Evolutionary conservation across 2,329 filamentous ascomycete species (phyloP).

Genomic region (Stagonosporopsis rhizophila): DNA sequence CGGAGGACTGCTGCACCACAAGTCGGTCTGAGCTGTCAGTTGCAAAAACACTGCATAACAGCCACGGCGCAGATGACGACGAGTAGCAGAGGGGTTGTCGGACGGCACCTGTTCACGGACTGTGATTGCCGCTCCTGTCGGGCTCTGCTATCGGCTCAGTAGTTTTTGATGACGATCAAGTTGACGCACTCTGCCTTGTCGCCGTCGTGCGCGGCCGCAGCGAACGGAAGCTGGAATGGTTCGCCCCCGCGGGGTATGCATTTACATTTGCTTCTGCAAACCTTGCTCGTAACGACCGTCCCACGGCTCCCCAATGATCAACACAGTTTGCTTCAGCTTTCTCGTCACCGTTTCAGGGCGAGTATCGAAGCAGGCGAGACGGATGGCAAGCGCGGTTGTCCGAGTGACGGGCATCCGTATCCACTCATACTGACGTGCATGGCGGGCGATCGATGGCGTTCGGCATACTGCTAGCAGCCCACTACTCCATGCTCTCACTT

Average conservation of each 20-base stretch:
- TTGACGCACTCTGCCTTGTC: background rate
- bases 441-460: slow-evolving; percentile 9
- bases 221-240: slow-evolving; percentile 9
- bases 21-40: slow-evolving; percentile 14
- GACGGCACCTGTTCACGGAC: background rate
- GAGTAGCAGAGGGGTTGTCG: background rate
- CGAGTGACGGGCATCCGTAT: background rate
- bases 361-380: background rate
- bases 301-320: slow-evolving; percentile 14
- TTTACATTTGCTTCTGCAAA: background rate
- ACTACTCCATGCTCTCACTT: background rate
- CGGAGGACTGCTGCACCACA: slow-evolving; percentile 14
- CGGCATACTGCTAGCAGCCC: background rate
- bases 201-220: slow-evolving; percentile 3
- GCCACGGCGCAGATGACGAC: background rate
- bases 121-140: background rate
- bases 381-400: slow-evolving; percentile 1
- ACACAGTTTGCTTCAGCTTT: background rate
- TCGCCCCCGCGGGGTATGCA: slow-evolving; percentile 10
- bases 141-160: background rate
- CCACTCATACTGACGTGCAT: slow-evolving; percentile 10
- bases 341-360: background rate
- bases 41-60: slow-evolving; percentile 6
- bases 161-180: background rate
- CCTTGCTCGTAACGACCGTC: background rate